phyloP scores from a whole-genome alignment of 2,329 filamentous ascomycete species.

The Colletotrichum sp. region DNA sequence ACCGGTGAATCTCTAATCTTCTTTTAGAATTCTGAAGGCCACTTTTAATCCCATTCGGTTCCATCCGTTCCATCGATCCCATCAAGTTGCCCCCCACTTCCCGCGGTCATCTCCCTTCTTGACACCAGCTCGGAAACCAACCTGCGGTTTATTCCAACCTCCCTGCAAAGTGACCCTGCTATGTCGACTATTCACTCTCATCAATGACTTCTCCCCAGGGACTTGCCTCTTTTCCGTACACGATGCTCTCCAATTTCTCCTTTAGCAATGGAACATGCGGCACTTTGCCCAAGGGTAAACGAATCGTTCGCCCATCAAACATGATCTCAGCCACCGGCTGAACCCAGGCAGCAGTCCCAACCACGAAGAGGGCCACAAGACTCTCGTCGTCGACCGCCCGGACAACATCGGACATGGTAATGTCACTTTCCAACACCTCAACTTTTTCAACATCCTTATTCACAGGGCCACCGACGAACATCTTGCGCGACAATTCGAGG shows the following conservation, averaged over 20 bases:
- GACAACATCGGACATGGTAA: constrained; percentile 79
- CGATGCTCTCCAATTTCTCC: not conserved
- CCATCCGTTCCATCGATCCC: not conserved
- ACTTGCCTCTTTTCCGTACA: not conserved
- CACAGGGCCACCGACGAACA: not conserved
- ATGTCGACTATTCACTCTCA: not conserved
- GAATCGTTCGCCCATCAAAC: constrained; percentile 66
- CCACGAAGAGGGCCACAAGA: constrained; percentile 82
- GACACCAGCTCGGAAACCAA: not conserved
- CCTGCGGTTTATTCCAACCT: not conserved
- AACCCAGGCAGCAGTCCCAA: constrained; percentile 78
- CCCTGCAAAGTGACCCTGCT: not conserved
- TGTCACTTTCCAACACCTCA: constrained; percentile 81
- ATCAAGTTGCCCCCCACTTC: not conserved
- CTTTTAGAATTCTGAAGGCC: not conserved
- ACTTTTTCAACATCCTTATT: constrained; percentile 53
- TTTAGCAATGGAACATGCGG: not conserved
- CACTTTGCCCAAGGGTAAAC: constrained; percentile 52
- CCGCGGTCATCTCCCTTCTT: not conserved
- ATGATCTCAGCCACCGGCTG: constrained; percentile 53
- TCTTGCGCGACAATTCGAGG: not conserved
- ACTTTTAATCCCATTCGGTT: not conserved
- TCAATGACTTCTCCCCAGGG: not conserved
- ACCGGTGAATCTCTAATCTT: not conserved
- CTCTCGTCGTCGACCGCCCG: constrained; percentile 76